Percentiles rank a stretch among this genome's conserved stretches.
Conservation (phyloP, 768 basidiomycete species). For the Ramaria rubella region DNA sequence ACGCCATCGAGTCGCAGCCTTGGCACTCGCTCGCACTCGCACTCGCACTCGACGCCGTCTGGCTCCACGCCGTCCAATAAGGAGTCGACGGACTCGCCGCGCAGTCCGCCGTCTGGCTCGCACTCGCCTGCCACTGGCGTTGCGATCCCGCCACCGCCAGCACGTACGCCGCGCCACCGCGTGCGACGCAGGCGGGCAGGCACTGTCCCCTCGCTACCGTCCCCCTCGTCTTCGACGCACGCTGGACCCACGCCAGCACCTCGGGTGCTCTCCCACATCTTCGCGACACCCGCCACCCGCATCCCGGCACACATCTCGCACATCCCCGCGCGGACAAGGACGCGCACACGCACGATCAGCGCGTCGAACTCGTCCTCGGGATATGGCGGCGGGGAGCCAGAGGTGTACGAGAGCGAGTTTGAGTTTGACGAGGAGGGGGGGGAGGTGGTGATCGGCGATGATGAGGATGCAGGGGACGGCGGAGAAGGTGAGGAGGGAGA, state of each 20-base stretch:
- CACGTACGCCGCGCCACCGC: neutral
- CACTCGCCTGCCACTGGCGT: too few species aligned
- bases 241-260: too few species aligned
- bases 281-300: neutral
- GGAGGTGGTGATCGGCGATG: neutral
- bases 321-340: neutral
- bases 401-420: neutral
- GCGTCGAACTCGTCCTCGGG: neutral
- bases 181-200: neutral
- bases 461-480: neutral
- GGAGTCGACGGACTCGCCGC: conserved; percentile 54
- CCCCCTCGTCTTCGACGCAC: too few species aligned
- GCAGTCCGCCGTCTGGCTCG: neutral
- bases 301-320: neutral
- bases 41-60: conserved; percentile 26
- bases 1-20: conserved; percentile 30
- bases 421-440: neutral
- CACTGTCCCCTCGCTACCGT: neutral
- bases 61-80: conserved; percentile 51
- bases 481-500: conserved; percentile 17
- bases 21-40: conserved; percentile 27
- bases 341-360: conserved; percentile 2
- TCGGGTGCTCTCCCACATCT: too few species aligned
- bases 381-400: too few species aligned
- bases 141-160: neutral